Evolutionary conservation across 2,329 filamentous ascomycete species (phyloP).

Genomic region (Hirsutella rhossiliensis): DNA sequence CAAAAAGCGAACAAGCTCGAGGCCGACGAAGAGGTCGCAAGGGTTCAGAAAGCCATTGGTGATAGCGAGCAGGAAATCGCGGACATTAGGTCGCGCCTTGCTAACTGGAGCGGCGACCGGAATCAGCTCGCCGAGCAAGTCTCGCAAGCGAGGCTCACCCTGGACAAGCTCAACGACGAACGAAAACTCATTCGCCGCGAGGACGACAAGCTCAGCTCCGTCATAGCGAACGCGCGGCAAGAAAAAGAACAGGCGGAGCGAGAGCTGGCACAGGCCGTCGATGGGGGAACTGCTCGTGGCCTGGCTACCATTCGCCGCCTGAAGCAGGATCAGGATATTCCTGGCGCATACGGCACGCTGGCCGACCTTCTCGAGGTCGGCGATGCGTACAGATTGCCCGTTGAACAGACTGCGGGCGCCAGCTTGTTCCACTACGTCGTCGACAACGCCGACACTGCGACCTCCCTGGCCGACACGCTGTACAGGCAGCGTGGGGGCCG

Average conservation of each 20-base stretch:
- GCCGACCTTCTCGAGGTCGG: conserved; percentile 84
- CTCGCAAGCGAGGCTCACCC: conserved; percentile 62
- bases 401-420: conserved; percentile 84
- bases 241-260: conserved; percentile 71
- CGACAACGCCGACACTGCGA: conserved; percentile 80
- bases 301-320: conserved; percentile 77
- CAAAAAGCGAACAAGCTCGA: conserved; percentile 79
- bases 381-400: conserved; percentile 75
- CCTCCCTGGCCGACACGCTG: conserved; percentile 65
- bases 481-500: conserved; percentile 72
- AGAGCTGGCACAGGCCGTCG: conserved; percentile 73
- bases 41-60: conserved; percentile 59
- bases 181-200: conserved; percentile 80
- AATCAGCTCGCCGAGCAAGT: conserved; percentile 62
- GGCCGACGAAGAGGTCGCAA: conserved; percentile 68
- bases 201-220: conserved; percentile 72
- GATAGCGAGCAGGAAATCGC: conserved; percentile 62
- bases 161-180: conserved; percentile 74
- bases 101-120: conserved; percentile 66
- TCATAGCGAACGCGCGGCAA: conserved; percentile 61
- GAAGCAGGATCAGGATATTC: conserved; percentile 65
- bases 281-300: conserved; percentile 75
- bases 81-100: conserved; percentile 57
- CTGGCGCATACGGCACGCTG: conserved; percentile 83
- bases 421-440: conserved; percentile 95